phyloP scores from a whole-genome alignment of 371 early-diverging fungal species.

The Mucor indicus region DNA sequence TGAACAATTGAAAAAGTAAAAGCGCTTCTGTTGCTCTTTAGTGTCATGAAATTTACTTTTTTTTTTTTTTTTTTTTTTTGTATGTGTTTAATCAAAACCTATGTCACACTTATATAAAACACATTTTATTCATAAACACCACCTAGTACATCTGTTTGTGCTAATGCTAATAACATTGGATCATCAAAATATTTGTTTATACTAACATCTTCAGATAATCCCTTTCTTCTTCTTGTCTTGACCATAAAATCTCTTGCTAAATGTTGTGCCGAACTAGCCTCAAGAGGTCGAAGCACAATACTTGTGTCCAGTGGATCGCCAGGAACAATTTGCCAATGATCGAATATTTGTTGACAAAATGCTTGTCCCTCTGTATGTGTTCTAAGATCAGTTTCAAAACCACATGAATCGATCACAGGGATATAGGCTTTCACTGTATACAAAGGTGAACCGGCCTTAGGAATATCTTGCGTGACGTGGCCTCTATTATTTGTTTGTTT shows the following conservation, averaged over 20 bases:
- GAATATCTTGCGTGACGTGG: constrained; percentile 95
- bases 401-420: constrained; percentile 94
- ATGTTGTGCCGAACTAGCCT: constrained; percentile 82
- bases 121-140: constrained; percentile 18
- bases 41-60: constrained; percentile 1
- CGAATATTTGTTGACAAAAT: constrained; percentile 93
- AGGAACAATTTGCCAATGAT: constrained; percentile 97
- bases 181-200: constrained; percentile 96
- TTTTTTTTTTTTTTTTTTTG: background rate
- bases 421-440: constrained; percentile 92
- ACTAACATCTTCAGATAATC: constrained; percentile 88
- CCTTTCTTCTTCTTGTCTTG: constrained; percentile 95
- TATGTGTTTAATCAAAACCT: constrained; percentile 1
- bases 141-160: constrained; percentile 51
- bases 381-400: constrained; percentile 96
- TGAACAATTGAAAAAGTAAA: constrained; percentile 47
- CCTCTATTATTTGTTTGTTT: constrained; percentile 58
- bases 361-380: constrained; percentile 96
- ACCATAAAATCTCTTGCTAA: constrained; percentile 97
- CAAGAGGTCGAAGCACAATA: constrained; percentile 85
- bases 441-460: constrained; percentile 94
- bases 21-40: too few species aligned
- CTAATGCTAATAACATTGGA: constrained; percentile 71
- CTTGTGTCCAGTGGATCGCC: constrained; percentile 94
- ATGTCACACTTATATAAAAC: too few species aligned